Evolutionary conservation across 768 basidiomycete genomes (phyloP).

Genomic region (Coprinopsis cinerea): DNA sequence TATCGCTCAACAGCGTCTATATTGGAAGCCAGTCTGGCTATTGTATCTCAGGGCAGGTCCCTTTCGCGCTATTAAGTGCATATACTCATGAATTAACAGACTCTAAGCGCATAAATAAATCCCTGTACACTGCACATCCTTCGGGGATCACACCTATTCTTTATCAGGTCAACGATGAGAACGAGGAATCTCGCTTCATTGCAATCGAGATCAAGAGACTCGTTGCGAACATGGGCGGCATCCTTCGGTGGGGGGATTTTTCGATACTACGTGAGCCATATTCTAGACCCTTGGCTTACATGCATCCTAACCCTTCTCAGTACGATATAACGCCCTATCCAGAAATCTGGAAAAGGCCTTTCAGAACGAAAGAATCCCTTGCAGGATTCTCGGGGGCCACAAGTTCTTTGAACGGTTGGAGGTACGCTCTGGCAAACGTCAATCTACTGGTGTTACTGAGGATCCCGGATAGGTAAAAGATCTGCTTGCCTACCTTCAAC

Average conservation of each 20-base stretch:
- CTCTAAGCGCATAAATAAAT: slow-evolving; percentile 67
- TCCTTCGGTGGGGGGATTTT: slow-evolving; percentile 69
- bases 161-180: slow-evolving; percentile 44
- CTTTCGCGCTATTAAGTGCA: background rate
- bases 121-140: slow-evolving; percentile 63
- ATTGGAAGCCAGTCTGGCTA: slow-evolving; percentile 62
- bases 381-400: slow-evolving; percentile 69
- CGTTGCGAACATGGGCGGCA: slow-evolving; percentile 68
- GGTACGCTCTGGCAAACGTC: slow-evolving; percentile 28
- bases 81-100: slow-evolving; percentile 37
- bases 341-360: slow-evolving; percentile 69
- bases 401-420: slow-evolving; percentile 85
- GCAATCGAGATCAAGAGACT: slow-evolving; percentile 74
- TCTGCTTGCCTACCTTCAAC: slow-evolving; percentile 73
- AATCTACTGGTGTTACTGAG: background rate
- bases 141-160: slow-evolving; percentile 56
- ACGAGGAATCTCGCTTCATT: slow-evolving; percentile 65
- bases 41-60: slow-evolving; percentile 70
- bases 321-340: slow-evolving; percentile 78
- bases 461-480: slow-evolving; percentile 59
- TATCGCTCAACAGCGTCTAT: slow-evolving; percentile 83
- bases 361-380: slow-evolving; percentile 75
- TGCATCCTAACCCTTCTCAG: slow-evolving; percentile 29
- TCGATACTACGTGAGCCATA: slow-evolving; percentile 65
- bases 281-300: background rate